Evolutionary conservation across 1,284 basidiomycete genomes (phyloP).

Genomic region (Thecaphora frezii): DNA sequence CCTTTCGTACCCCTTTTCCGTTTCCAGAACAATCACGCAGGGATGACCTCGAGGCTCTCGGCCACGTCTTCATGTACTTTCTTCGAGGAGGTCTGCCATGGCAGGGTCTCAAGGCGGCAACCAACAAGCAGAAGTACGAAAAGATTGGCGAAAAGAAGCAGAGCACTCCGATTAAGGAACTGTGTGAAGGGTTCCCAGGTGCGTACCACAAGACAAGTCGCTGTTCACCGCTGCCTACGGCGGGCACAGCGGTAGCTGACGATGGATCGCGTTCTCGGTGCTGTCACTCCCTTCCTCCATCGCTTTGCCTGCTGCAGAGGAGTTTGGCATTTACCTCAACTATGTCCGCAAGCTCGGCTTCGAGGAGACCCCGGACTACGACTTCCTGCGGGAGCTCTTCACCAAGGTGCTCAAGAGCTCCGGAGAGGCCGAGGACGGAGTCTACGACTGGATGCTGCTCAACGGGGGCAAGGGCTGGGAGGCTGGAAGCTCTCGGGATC

Average conservation of each 20-base stretch:
- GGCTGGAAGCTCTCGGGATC: conserved; percentile 64
- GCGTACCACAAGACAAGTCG: too few species aligned
- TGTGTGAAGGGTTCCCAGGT: conserved; percentile 82
- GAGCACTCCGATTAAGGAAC: conserved; percentile 88
- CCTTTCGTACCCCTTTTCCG: not conserved
- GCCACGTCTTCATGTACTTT: conserved; percentile 98
- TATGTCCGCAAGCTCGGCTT: conserved; percentile 85
- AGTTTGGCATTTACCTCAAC: conserved; percentile 84
- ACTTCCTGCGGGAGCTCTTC: conserved; percentile 88
- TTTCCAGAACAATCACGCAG: conserved; percentile 82
- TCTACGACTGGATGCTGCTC: conserved; percentile 87
- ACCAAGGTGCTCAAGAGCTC: conserved; percentile 85
- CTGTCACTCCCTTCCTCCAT: too few species aligned
- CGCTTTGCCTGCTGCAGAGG: conserved; percentile 66
- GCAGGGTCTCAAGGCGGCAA: conserved; percentile 94
- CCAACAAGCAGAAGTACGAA: conserved; percentile 98
- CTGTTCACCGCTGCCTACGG: too few species aligned
- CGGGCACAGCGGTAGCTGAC: too few species aligned
- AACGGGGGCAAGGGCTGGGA: conserved; percentile 95
- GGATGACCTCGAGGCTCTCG: conserved; percentile 90
- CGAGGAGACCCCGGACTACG: conserved; percentile 94
- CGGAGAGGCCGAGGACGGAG: conserved; percentile 81
- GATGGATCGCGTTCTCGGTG: too few species aligned
- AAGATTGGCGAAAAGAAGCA: conserved; percentile 99
- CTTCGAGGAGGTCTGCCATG: conserved; percentile 84